Evolutionary conservation across 1,284 basidiomycete species (phyloP), one percentile per base, ranked within the genome.

Genomic region (Ustilago hordei): DNA sequence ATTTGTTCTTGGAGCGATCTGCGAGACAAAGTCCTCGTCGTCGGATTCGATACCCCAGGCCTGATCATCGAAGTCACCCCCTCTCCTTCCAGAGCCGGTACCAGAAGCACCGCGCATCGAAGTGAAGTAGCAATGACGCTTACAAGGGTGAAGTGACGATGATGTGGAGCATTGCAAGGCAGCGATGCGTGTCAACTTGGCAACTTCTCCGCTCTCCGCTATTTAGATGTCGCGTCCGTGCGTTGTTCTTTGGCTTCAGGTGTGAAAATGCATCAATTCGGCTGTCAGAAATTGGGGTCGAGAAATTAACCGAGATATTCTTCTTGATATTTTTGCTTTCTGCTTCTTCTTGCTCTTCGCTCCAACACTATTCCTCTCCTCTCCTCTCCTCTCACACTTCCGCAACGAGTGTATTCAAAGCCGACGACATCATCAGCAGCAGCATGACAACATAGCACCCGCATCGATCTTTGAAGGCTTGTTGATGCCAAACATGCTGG

Each of bases 31-130:
- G 55, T 85, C 82, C n/a, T 85, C 84, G 53, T 85, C 84, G 59
- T 85, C 84, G 31, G 83, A 85, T 31, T 83, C 75, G 35, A 83
- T 77, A 12, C 75, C 83, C 84, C 84, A 85, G 8, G 84, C 82
- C 53, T 83, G 83, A 48, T 84, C 84, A 62, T 85, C 84, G 64
- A 81, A 84, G 65, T 71, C 79, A 54, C 64, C 64, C 2, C 52
- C n/a, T 23, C 39, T 57, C 35, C 54, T 60, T 4, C 55, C 47
- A 6, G 50, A 43, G 35, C 55, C 50, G 1, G 63, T 52, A 38
- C 38, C 47, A n/a, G 55, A 43, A 38, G 62, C 12, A 15, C 17
- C 54, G 11, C 63, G 63, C 50, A 59, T 45, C 34, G 60, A 41
- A 17, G 55, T 41, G 6, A 15, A 45, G 43, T 19, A 45, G 19